Percentiles rank a stretch among this genome's conserved stretches.
phyloP scores from a whole-genome alignment of 345 rosid genomes.

The Eucalyptus camaldulensis region DNA sequence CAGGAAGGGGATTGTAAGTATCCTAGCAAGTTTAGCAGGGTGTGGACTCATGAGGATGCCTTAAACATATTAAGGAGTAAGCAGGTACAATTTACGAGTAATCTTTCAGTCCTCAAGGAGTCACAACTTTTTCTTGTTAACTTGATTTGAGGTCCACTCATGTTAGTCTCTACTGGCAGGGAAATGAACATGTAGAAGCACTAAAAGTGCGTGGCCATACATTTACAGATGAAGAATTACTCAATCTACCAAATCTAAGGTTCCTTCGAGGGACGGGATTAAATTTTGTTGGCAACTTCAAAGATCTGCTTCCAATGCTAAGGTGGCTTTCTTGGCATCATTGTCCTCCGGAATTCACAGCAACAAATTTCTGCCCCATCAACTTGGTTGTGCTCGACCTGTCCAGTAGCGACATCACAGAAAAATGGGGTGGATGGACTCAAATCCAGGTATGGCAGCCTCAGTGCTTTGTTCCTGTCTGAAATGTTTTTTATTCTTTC shows the following conservation, averaged over 20 bases:
- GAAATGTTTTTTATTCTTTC: neutral
- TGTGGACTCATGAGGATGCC: constrained; percentile 9
- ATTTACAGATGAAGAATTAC: neutral
- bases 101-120: neutral
- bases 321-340: constrained; percentile 7
- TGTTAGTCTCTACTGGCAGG: neutral
- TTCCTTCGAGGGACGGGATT: neutral
- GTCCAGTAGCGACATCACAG: neutral
- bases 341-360: neutral
- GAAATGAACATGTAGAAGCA: constrained; percentile 4
- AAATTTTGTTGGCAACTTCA: neutral
- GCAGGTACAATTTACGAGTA: neutral
- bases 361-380: neutral
- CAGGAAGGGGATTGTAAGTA: neutral
- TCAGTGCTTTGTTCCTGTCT: neutral
- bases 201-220: neutral
- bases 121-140: neutral
- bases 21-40: constrained; percentile 3
- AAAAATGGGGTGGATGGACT: neutral
- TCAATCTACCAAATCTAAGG: neutral
- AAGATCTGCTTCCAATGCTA: neutral
- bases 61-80: neutral
- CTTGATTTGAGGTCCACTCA: neutral
- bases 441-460: neutral
- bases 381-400: neutral